Conservation (phyloP, 495 filamentous ascomycete genomes). For the Lasiosphaeris hirsuta region DNA sequence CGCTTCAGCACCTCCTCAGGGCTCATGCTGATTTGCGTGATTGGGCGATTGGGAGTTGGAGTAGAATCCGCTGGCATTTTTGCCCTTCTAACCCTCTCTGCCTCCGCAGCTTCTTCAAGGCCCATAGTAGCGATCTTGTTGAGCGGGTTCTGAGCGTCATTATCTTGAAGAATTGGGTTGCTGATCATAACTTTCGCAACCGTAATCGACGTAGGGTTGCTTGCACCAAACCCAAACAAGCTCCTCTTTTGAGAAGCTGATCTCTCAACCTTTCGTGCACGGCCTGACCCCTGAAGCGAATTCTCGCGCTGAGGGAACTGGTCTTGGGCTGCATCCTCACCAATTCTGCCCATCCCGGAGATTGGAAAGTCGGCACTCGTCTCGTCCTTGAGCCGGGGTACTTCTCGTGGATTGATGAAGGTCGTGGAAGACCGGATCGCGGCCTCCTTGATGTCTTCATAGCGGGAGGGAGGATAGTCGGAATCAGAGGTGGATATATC, state of each 20-base stretch:
- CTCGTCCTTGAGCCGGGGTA: conserved; percentile 26
- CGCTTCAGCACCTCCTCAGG: conserved; percentile 33
- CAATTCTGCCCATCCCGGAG: conserved; percentile 17
- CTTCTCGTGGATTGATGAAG: conserved; percentile 33
- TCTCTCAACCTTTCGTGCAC: conserved; percentile 17
- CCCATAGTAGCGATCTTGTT: conserved; percentile 47
- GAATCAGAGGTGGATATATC: conserved; percentile 43
- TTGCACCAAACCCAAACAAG: conserved; percentile 29
- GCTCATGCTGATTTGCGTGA: conserved; percentile 29
- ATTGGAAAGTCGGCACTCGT: conserved; percentile 11
- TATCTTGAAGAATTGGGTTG: conserved; percentile 44
- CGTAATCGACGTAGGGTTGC: conserved; percentile 21
- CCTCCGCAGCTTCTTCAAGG: conserved; percentile 42
- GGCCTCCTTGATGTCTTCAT: conserved; percentile 43
- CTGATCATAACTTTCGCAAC: conserved; percentile 45
- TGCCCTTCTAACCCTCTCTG: conserved; percentile 46
- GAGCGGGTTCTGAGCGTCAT: conserved; percentile 36
- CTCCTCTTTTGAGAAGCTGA: conserved; percentile 30
- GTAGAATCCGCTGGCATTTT: conserved; percentile 29
- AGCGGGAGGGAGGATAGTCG: conserved; percentile 42
- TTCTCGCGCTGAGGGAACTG: conserved; percentile 20
- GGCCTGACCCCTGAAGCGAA: neutral
- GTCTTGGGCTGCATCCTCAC: conserved; percentile 8
- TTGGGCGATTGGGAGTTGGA: conserved; percentile 36
- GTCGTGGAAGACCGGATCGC: conserved; percentile 37